Conservation (phyloP, 352 stramenopile species). For the Thraustochytrium striatum region DNA sequence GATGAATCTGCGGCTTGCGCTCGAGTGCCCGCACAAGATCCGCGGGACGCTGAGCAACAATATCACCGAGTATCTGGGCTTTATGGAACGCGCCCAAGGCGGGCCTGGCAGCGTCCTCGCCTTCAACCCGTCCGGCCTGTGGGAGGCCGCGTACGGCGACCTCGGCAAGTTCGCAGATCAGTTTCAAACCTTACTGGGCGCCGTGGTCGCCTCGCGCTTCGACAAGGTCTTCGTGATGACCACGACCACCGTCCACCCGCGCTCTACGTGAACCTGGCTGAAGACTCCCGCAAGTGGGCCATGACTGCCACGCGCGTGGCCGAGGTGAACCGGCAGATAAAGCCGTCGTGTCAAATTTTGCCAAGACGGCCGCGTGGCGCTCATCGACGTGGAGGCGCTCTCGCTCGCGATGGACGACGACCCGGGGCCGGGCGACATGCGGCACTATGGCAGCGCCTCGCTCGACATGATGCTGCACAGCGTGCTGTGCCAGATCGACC, state of each 20-base stretch:
- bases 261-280: not conserved
- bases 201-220: not conserved
- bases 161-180: not conserved
- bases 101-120: not conserved
- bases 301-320: not conserved
- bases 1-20: not conserved
- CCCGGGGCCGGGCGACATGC: not conserved
- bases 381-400: not conserved
- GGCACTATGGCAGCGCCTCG: not conserved
- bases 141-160: not conserved
- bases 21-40: not conserved
- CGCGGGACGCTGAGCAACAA: not conserved
- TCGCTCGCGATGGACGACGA: not conserved
- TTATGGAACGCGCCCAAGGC: not conserved
- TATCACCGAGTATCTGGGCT: too few relatives aligned
- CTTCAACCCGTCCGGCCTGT: not conserved
- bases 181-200: not conserved
- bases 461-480: not conserved
- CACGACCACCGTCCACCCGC: not conserved
- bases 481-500: not conserved
- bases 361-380: not conserved
- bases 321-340: not conserved
- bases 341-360: not conserved
- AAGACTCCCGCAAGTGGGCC: not conserved
- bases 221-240: not conserved